These are phyloP conservation scores for Metarhizium anisopliae DNA, from an alignment of 2,329 filamentous ascomycete species.

Conservation along the genomic window DNA sequence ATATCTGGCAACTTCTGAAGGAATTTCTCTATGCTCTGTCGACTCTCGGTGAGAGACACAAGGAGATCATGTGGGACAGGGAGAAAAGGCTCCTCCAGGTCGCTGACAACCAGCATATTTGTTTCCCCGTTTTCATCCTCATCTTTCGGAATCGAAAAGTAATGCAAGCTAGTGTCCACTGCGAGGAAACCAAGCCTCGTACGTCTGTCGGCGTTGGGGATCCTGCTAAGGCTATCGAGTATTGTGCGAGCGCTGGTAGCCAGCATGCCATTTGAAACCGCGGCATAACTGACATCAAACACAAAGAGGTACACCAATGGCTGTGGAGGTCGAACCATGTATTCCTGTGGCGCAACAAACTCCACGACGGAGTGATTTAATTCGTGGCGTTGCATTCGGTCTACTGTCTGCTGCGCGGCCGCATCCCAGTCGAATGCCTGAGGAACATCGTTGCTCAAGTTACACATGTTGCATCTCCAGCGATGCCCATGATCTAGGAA, in stretches of 20 bases:
- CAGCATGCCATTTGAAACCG: slow-evolving; percentile 81
- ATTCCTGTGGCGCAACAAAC: slow-evolving; percentile 96
- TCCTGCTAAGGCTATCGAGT: slow-evolving; percentile 86
- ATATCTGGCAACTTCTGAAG: slow-evolving; percentile 85
- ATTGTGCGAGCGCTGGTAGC: slow-evolving; percentile 91
- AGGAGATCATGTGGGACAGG: slow-evolving; percentile 88
- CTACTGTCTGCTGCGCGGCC: slow-evolving; percentile 79
- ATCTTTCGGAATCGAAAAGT: slow-evolving; percentile 90
- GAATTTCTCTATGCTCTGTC: slow-evolving; percentile 86
- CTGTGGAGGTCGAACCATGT: slow-evolving; percentile 96
- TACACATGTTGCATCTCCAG: slow-evolving; percentile 99
- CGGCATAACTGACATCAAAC: slow-evolving; percentile 86
- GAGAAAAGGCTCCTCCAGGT: slow-evolving; percentile 92
- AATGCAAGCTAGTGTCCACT: slow-evolving; percentile 89
- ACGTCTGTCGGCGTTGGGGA: slow-evolving; percentile 93
- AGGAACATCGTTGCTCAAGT: slow-evolving; percentile 96
- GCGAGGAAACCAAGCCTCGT: slow-evolving; percentile 92
- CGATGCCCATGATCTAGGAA: slow-evolving; percentile 95
- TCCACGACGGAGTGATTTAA: slow-evolving; percentile 96
- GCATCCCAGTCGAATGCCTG: slow-evolving; percentile 99
- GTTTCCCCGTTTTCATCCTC: slow-evolving; percentile 76
- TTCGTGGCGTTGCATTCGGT: slow-evolving; percentile 86
- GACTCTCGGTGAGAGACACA: slow-evolving; percentile 80
- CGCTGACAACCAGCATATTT: slow-evolving; percentile 87
- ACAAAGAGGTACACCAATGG: slow-evolving; percentile 93